Conservation (phyloP, 768 basidiomycete genomes). For the Phlebiopsis gigantea region DNA sequence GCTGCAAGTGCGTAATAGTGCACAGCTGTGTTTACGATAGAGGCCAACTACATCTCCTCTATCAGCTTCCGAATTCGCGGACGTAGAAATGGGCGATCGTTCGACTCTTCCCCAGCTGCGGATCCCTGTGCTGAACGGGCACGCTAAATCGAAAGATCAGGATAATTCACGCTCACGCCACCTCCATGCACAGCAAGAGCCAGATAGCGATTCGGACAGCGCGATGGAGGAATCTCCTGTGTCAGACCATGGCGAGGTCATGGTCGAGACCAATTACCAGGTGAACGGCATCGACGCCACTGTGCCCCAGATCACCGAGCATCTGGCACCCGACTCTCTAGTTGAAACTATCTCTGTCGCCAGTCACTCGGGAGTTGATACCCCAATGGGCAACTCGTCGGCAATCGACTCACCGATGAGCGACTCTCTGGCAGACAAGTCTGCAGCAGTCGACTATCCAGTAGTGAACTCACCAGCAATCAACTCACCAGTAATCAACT, state of each 20-base stretch:
- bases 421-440: neutral
- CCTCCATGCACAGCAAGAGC: neutral
- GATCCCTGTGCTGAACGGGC: neutral
- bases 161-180: neutral
- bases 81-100: neutral
- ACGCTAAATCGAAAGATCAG: neutral
- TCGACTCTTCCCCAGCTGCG: neutral
- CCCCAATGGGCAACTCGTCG: neutral
- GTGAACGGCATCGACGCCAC: neutral
- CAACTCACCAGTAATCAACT: neutral
- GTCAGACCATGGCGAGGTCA: neutral
- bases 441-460: neutral
- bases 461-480: neutral
- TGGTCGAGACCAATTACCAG: neutral
- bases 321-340: neutral
- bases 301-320: neutral
- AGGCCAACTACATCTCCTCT: too few relatives aligned
- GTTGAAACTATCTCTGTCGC: neutral
- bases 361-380: neutral
- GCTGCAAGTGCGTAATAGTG: neutral
- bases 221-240: slow-evolving; percentile 2
- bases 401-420: neutral
- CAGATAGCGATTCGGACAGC: slow-evolving; percentile 1
- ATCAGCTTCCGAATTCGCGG: too few relatives aligned
- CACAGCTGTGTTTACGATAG: neutral